Base-by-base conservation (phyloP, 495 filamentous ascomycete genomes). In the Penicillium cataractarum region DNA sequence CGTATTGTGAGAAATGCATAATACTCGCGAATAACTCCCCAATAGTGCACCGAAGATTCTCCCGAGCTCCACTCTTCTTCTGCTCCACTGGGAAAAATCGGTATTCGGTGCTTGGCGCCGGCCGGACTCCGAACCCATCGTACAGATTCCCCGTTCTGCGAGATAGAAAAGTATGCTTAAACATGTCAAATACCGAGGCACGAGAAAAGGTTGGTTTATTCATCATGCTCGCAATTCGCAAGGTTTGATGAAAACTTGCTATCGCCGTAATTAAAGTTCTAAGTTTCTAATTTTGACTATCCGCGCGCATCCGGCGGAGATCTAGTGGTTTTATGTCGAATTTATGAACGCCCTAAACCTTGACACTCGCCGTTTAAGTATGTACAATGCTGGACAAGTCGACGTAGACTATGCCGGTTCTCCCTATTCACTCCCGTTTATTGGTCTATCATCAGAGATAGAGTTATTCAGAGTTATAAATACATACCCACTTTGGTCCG, bases 401-500 rank as follows among this genome's bases (percentile, higher is more conserved):
- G n/a, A n/a, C n/a, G n/a, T n/a, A n/a, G n/a, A n/a, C n/a, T n/a
- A n/a, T n/a, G n/a, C n/a, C n/a, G n/a, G n/a, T n/a, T n/a, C n/a
- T 40, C 37, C 37, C 31, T 33, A 7, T 8, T 33, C 6, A 10
- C 7, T 33, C 7, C 7, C 44, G n/a, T 48, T 24, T 7, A 48
- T 48, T 48, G 44, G 22, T 9, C 44, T 26, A 13, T 5, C 4
- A 9, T 48, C 8, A 0, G 21, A 48, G 44, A 48, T 27, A 48
- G 44, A 48, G 44, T 48, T 48, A 48, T 48, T 48, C 44, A 48
- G 44, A 26, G 22, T 48, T 24, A 26, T 48, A 22, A 13, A 48
- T 48, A 27, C 8, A 48, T 48, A 26, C 44, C 44, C 44, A 22
- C 44, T 48, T 48, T 21, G 44, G 22, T 1, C 26, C 0, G 6